Evolutionary conservation across 176 grass and related monocot genomes (phyloP).

Genomic region (Elaeis guineensis): DNA sequence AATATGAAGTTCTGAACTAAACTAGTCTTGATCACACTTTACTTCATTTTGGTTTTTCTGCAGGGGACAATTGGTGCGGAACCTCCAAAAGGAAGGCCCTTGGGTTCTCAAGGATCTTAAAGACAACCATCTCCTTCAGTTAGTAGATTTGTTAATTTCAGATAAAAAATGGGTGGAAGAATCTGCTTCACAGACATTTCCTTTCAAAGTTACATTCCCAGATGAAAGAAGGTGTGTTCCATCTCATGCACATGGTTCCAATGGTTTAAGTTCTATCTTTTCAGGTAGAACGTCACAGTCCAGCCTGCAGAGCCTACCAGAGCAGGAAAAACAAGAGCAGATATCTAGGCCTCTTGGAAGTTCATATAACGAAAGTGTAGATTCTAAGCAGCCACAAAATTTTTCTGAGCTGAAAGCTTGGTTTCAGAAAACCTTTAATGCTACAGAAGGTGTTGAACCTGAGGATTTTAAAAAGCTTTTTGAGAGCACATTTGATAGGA

Average conservation of each 20-base stretch:
- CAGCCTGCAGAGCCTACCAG: neutral
- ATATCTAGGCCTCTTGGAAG: neutral
- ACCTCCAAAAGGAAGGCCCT: slow-evolving; percentile 35
- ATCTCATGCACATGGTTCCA: slow-evolving; percentile 21
- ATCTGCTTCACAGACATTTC: slow-evolving; percentile 35
- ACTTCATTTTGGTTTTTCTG: slow-evolving; percentile 17
- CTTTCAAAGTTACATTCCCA: slow-evolving; percentile 43
- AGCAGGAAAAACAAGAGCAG: slow-evolving; percentile 14
- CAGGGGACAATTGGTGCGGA: slow-evolving; percentile 38
- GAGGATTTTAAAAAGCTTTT: slow-evolving; percentile 10
- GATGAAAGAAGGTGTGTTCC: slow-evolving; percentile 30
- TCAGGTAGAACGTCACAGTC: neutral
- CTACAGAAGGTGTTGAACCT: neutral
- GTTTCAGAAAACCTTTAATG: slow-evolving; percentile 11
- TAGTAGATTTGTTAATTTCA: slow-evolving; percentile 44
- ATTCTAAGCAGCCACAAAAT: slow-evolving; percentile 2
- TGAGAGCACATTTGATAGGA: slow-evolving; percentile 5
- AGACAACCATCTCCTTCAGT: slow-evolving; percentile 34
- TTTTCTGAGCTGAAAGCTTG: slow-evolving; percentile 7
- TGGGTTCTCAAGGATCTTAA: slow-evolving; percentile 37
- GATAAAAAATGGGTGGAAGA: slow-evolving; percentile 80
- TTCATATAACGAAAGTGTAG: neutral
- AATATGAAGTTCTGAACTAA: too few species aligned
- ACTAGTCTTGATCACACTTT: too few species aligned
- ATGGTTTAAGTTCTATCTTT: slow-evolving; percentile 31